These are phyloP conservation scores for Limonium bicolor DNA, from an alignment of 148 eudicot species.

Conservation along the genomic window DNA sequence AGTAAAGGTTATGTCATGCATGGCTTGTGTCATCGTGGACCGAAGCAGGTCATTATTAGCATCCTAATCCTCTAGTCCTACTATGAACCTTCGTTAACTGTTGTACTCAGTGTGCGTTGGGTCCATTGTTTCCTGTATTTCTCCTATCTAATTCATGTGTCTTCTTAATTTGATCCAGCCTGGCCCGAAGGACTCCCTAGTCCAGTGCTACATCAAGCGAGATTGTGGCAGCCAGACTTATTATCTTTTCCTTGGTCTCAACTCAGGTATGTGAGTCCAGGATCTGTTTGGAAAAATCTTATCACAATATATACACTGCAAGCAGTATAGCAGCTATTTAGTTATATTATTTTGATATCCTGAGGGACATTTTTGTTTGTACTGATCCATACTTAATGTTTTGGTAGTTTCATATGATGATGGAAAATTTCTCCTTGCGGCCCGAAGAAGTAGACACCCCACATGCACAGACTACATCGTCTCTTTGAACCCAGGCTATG, in stretches of 20 bases:
- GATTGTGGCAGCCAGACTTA: conserved; percentile 68
- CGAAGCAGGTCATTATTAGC: too few relatives aligned
- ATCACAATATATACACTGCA: too few relatives aligned
- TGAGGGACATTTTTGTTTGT: too few relatives aligned
- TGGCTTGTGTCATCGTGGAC: too few relatives aligned
- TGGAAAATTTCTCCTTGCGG: conserved; percentile 88
- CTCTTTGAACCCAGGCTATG: conserved; percentile 42
- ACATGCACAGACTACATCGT: conserved; percentile 80
- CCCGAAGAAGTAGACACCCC: conserved; percentile 62
- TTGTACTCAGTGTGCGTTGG: too few relatives aligned
- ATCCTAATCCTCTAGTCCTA: too few relatives aligned
- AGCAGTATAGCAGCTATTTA: too few relatives aligned
- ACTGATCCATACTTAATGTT: not conserved
- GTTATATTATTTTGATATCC: too few relatives aligned
- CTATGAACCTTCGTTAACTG: too few relatives aligned
- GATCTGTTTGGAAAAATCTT: not conserved
- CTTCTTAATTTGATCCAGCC: conserved; percentile 39
- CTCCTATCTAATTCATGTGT: conserved; percentile 13
- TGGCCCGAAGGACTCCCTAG: conserved; percentile 59
- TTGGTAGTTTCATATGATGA: conserved; percentile 5
- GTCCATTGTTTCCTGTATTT: conserved; percentile 11
- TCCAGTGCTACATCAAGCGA: conserved; percentile 79
- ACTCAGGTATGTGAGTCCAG: conserved; percentile 27
- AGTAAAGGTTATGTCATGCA: too few relatives aligned
- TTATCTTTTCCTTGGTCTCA: conserved; percentile 46